A percentile compares a stretch with the other conserved stretches of the same genome.
Evolutionary conservation across 805 yeast species (phyloP).

Genomic region (Starmerella vitae): DNA sequence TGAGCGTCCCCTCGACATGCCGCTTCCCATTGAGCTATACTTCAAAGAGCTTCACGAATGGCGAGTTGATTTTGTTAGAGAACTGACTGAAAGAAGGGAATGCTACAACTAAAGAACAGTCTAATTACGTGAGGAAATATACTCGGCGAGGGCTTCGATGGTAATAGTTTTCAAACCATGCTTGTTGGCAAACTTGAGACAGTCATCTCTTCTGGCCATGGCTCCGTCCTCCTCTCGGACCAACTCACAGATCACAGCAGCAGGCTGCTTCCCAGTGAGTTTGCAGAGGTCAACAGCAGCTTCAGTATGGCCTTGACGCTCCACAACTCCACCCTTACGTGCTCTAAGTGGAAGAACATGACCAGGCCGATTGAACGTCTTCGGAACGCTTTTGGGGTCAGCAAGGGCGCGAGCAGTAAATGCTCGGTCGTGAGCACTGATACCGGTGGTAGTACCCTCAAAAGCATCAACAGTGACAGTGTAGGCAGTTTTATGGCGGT

Average conservation of each 20-base stretch:
- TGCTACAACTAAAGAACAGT: neutral
- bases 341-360: conserved; percentile 91
- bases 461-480: conserved; percentile 80
- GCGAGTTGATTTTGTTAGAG: conserved; percentile 10
- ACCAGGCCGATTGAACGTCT: conserved; percentile 79
- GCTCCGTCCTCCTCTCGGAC: conserved; percentile 87
- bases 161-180: conserved; percentile 59
- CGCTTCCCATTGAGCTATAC: neutral
- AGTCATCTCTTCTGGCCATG: conserved; percentile 89
- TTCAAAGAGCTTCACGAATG: conserved; percentile 14
- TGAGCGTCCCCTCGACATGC: neutral
- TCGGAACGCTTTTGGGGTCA: conserved; percentile 39
- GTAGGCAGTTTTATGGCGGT: conserved; percentile 93
- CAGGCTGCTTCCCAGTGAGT: conserved; percentile 67
- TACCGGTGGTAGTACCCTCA: conserved; percentile 92
- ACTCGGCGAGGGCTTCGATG: conserved; percentile 56
- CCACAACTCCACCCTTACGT: conserved; percentile 62
- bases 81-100: conserved; percentile 10
- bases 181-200: conserved; percentile 51
- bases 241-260: conserved; percentile 84
- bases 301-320: conserved; percentile 92
- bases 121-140: conserved; percentile 27
- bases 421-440: conserved; percentile 87
- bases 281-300: conserved; percentile 82
- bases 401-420: conserved; percentile 66